Conservation (phyloP, 1,139 yeast genomes). For the Debaryomyces sp. region DNA sequence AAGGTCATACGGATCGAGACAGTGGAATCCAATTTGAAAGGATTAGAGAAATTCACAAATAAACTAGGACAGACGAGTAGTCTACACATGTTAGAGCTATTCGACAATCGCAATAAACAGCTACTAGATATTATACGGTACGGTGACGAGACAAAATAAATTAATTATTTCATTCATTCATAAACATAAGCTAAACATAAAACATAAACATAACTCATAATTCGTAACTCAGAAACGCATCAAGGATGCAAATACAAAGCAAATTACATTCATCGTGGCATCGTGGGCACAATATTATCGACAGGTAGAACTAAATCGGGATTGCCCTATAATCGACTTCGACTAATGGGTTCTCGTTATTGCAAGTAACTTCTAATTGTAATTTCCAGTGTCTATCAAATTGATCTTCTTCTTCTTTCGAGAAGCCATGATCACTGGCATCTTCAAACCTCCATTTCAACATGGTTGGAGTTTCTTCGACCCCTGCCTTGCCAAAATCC, state of each 20-base stretch:
- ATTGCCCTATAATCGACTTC: constrained; percentile 59
- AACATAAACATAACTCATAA: constrained; percentile 1
- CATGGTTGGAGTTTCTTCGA: constrained; percentile 47
- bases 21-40: constrained; percentile 2
- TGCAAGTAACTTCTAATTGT: constrained; percentile 58
- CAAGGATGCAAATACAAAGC: neutral
- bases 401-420: constrained; percentile 46
- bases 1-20: constrained; percentile 3
- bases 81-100: constrained; percentile 7
- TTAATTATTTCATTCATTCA: neutral
- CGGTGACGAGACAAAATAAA: neutral
- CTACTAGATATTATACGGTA: constrained; percentile 4
- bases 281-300: neutral
- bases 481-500: constrained; percentile 53
- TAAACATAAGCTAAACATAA: neutral
- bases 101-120: constrained; percentile 8
- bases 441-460: constrained; percentile 60
- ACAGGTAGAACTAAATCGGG: constrained; percentile 21
- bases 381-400: constrained; percentile 59
- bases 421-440: constrained; percentile 55
- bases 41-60: constrained; percentile 1
- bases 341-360: constrained; percentile 61
- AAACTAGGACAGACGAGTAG: neutral
- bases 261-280: neutral
- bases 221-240: neutral